phyloP scores from a whole-genome alignment of 139 green algal species.

The Auxenochlorella pyrenoidosa region DNA sequence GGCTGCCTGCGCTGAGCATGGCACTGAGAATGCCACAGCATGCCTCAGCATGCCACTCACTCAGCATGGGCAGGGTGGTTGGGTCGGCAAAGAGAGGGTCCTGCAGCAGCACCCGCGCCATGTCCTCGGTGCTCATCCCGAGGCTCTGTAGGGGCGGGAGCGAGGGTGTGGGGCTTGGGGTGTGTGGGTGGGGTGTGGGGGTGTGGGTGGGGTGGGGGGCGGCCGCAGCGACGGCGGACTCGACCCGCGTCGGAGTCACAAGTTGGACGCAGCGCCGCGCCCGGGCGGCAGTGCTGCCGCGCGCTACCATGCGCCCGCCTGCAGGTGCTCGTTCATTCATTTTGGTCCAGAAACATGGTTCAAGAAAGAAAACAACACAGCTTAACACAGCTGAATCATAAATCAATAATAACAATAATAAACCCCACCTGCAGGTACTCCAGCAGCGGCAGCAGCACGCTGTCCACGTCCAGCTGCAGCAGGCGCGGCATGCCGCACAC shows the following conservation, averaged over 20 bases:
- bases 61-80: background rate
- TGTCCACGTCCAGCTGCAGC: slow-evolving; percentile 34
- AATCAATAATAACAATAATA: too few species aligned
- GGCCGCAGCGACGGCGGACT: background rate
- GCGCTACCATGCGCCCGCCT: too few species aligned
- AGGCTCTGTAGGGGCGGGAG: background rate
- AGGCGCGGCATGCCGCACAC: slow-evolving; percentile 20
- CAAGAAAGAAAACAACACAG: too few species aligned
- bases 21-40: too few species aligned
- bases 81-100: background rate
- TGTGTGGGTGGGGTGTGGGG: too few species aligned
- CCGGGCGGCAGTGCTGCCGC: too few species aligned
- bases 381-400: too few species aligned
- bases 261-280: too few species aligned
- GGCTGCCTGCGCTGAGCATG: too few species aligned
- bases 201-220: background rate
- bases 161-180: background rate
- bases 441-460: slow-evolving; percentile 35
- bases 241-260: too few species aligned
- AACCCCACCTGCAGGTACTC: slow-evolving; percentile 43
- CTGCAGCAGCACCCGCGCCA: background rate
- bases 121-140: background rate
- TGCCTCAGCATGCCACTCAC: background rate
- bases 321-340: too few species aligned
- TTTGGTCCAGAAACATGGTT: too few species aligned